These are phyloP conservation scores for Pisolithus albus DNA, from an alignment of 768 basidiomycete genomes.

Conservation along the genomic window DNA sequence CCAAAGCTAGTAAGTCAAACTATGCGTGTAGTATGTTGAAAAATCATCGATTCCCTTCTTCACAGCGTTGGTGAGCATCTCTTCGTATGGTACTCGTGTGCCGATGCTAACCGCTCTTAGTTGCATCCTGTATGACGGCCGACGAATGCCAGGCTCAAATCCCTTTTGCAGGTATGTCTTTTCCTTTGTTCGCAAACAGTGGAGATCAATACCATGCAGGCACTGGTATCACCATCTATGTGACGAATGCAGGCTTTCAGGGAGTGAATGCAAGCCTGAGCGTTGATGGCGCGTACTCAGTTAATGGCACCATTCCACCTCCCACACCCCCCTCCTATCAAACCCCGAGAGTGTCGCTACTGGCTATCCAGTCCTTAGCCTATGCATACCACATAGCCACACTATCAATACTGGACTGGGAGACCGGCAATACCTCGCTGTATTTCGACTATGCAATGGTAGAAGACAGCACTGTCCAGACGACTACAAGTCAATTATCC, in stretches of 20 bases:
- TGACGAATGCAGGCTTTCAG: not conserved
- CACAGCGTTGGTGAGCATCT: not conserved
- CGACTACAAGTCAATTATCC: not conserved
- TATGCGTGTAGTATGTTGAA: not conserved
- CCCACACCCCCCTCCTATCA: conserved; percentile 2
- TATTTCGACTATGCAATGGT: conserved; percentile 3
- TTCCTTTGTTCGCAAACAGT: not conserved
- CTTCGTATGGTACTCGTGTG: not conserved
- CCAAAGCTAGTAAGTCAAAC: not conserved
- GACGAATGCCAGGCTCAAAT: not conserved
- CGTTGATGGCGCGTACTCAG: not conserved
- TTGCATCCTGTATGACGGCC: not conserved
- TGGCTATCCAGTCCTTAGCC: not conserved
- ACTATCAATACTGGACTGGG: conserved; percentile 3
- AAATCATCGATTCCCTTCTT: no score
- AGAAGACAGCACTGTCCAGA: not conserved
- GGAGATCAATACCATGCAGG: not conserved
- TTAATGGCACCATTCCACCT: not conserved
- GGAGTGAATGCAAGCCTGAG: not conserved
- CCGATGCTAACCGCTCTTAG: not conserved
- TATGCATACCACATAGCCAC: not conserved
- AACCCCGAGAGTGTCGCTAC: not conserved
- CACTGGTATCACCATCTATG: conserved; percentile 2
- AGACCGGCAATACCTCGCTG: not conserved
- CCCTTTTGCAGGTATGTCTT: not conserved